Percentiles rank a stretch among this genome's conserved stretches.
These are phyloP conservation scores for Cystobasidium ongulense DNA, from an alignment of 768 basidiomycete species.

Conservation along the genomic window DNA sequence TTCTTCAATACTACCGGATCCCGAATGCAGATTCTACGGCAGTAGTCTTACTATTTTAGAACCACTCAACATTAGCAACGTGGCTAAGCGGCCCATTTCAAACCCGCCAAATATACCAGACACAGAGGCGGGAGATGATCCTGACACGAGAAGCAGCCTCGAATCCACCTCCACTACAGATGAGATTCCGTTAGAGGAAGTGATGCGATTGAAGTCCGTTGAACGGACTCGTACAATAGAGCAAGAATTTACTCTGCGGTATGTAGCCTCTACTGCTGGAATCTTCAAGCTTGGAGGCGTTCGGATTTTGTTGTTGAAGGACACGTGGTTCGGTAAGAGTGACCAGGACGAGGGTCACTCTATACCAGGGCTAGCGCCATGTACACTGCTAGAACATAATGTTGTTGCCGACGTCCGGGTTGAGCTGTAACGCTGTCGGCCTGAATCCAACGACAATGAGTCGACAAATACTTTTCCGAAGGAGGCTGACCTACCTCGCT, in stretches of 20 bases:
- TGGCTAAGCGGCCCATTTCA: neutral
- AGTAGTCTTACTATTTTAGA: neutral
- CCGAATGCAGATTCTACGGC: neutral
- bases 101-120: neutral
- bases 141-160: neutral
- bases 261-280: neutral
- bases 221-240: neutral
- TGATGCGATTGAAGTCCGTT: neutral
- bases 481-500: neutral
- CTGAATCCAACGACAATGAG: too few relatives aligned
- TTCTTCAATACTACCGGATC: neutral
- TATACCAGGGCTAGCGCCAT: neutral
- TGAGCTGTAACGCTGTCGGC: too few relatives aligned
- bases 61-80: neutral
- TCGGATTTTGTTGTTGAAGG: neutral
- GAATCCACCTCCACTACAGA: slow-evolving; percentile 7
- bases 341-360: neutral
- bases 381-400: neutral
- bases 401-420: neutral
- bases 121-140: neutral
- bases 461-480: neutral
- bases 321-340: neutral
- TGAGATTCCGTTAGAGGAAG: neutral
- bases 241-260: neutral
- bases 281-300: slow-evolving; percentile 12